phyloP scores from a whole-genome alignment of 2,329 filamentous ascomycete genomes.

The Pestalotiopsis fici region DNA sequence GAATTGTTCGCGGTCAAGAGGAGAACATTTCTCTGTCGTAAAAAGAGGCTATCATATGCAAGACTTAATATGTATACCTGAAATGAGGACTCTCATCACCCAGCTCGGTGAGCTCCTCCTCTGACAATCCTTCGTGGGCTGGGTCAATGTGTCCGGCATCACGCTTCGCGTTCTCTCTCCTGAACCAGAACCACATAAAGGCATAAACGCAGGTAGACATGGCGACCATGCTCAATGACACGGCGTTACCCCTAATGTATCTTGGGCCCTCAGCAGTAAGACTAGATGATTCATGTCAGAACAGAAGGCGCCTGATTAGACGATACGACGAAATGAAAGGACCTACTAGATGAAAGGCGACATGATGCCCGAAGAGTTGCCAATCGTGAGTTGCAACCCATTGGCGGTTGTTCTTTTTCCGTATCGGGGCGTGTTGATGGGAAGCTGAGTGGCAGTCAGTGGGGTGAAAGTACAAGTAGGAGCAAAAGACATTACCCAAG shows the following conservation, averaged over 20 bases:
- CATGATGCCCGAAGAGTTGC: conserved; percentile 74
- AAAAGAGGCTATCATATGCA: background rate
- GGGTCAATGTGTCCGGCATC: conserved; percentile 37
- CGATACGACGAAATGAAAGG: background rate
- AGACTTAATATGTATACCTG: conserved; percentile 40
- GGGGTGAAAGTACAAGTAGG: background rate
- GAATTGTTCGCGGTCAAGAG: background rate
- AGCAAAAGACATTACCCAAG: conserved; percentile 41
- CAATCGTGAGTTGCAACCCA: conserved; percentile 70
- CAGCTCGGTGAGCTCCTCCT: conserved; percentile 50
- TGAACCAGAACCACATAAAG: conserved; percentile 56
- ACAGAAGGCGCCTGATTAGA: background rate
- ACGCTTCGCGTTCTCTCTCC: conserved; percentile 46
- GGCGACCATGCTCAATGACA: conserved; percentile 59
- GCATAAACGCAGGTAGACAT: conserved; percentile 54
- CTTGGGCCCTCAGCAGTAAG: conserved; percentile 50
- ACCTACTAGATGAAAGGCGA: conserved; percentile 63
- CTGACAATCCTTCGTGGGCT: conserved; percentile 39
- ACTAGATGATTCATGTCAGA: conserved; percentile 26
- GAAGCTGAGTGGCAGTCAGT: conserved; percentile 35
- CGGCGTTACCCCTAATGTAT: conserved; percentile 63
- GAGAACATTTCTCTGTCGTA: no score
- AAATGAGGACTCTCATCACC: conserved; percentile 54
- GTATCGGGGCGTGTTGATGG: conserved; percentile 72
- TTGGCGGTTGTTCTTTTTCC: conserved; percentile 75